phyloP scores from a whole-genome alignment of 2,329 filamentous ascomycete genomes.

The Mollisia scopiformis region DNA sequence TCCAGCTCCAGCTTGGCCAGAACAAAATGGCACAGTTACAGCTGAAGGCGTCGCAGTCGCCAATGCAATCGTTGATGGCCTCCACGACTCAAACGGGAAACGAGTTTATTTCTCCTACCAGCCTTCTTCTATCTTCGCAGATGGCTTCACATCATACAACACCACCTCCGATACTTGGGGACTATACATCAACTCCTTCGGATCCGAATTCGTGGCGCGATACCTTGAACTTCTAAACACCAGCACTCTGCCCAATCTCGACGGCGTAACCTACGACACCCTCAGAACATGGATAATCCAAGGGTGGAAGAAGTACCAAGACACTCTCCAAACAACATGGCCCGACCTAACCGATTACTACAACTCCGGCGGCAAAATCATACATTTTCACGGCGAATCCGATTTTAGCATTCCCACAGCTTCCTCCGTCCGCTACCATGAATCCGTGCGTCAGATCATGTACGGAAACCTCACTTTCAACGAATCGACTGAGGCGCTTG shows the following conservation, averaged over 20 bases:
- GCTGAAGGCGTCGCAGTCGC: slow-evolving; percentile 39
- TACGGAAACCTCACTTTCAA: slow-evolving; percentile 44
- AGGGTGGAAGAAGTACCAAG: slow-evolving; percentile 50
- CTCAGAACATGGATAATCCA: slow-evolving; percentile 56
- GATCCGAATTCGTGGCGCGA: slow-evolving; percentile 43
- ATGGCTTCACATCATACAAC: slow-evolving; percentile 39
- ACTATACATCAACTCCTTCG: slow-evolving; percentile 37
- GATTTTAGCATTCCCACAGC: slow-evolving; percentile 55
- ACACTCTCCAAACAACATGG: slow-evolving; percentile 55
- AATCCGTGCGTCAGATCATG: slow-evolving; percentile 55
- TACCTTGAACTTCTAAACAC: slow-evolving; percentile 45
- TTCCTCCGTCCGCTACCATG: slow-evolving; percentile 57
- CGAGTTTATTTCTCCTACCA: slow-evolving; percentile 43
- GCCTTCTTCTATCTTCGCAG: slow-evolving; percentile 34
- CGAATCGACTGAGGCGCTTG: slow-evolving; percentile 44
- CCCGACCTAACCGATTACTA: slow-evolving; percentile 56
- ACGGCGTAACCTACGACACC: slow-evolving; percentile 57
- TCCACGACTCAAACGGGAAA: slow-evolving; percentile 38
- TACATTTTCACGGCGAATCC: slow-evolving; percentile 62
- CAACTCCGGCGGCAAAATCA: slow-evolving; percentile 53
- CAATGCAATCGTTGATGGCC: slow-evolving; percentile 39
- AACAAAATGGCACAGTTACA: slow-evolving; percentile 27
- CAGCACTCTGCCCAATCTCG: slow-evolving; percentile 46
- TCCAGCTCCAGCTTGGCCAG: slow-evolving; percentile 17
- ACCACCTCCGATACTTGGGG: slow-evolving; percentile 38